A percentile compares a stretch with the other conserved stretches of the same genome.
Conservation (phyloP, 1,284 basidiomycete species). For the Cutaneotrichosporon mucoides region DNA sequence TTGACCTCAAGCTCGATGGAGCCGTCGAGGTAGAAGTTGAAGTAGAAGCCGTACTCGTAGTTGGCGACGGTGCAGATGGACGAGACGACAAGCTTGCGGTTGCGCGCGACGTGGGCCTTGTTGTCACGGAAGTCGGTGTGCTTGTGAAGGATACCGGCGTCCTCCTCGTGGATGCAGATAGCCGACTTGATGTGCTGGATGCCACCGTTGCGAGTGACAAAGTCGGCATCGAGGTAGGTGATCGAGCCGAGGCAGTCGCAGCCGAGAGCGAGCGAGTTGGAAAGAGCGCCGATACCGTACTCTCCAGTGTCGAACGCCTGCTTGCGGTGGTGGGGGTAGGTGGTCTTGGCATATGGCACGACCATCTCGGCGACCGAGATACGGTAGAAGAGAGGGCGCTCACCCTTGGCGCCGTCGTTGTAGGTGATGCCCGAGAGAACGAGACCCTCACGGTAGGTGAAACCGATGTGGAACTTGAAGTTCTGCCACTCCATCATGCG, state of each 20-base stretch:
- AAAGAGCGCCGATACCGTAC: conserved; percentile 48
- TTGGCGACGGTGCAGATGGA: conserved; percentile 55
- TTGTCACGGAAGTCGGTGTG: conserved; percentile 52
- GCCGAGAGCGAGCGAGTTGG: conserved; percentile 50
- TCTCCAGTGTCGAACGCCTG: conserved; percentile 53
- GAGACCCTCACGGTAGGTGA: conserved; percentile 44
- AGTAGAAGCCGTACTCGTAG: conserved; percentile 49
- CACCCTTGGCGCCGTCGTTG: conserved; percentile 40
- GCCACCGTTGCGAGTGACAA: conserved; percentile 43
- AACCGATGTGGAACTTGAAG: conserved; percentile 39
- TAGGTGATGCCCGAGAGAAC: conserved; percentile 46
- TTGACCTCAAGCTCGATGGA: conserved; percentile 51
- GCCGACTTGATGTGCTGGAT: conserved; percentile 44
- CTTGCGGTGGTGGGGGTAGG: conserved; percentile 48
- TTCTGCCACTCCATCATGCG: conserved; percentile 53
- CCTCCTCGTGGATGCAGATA: conserved; percentile 49
- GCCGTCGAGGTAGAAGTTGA: conserved; percentile 42
- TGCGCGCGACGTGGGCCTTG: conserved; percentile 50
- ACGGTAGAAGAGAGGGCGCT: conserved; percentile 49
- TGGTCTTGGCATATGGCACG: conserved; percentile 50
- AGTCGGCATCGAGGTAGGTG: conserved; percentile 45
- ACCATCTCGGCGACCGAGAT: conserved; percentile 52
- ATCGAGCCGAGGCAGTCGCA: conserved; percentile 54
- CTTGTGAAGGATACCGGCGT: conserved; percentile 48
- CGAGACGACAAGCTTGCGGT: conserved; percentile 52